Evolutionary conservation across 495 filamentous ascomycete genomes (phyloP).

Genomic region (Penicillium longicatenatum): DNA sequence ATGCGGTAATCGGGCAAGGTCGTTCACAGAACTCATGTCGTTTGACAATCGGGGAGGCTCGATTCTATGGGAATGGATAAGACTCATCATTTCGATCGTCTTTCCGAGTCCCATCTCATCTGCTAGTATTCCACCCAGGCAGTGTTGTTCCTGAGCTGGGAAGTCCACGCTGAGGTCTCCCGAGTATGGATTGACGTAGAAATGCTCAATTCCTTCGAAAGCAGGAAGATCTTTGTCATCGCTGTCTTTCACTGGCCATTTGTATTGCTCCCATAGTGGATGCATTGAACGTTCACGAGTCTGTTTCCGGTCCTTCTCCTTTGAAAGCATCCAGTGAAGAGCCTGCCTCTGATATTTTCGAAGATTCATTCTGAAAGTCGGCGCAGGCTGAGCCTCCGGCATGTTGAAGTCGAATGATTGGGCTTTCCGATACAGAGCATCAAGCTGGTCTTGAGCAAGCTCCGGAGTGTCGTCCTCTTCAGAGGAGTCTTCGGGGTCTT

Average conservation of each 20-base stretch:
- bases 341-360: conserved; percentile 96
- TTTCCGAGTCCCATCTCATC: conserved; percentile 94
- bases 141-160: conserved; percentile 90
- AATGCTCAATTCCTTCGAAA: conserved; percentile 64
- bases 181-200: conserved; percentile 96
- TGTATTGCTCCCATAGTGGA: conserved; percentile 95
- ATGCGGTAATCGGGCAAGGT: conserved; percentile 59
- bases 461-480: conserved; percentile 85
- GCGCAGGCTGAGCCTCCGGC: conserved; percentile 77
- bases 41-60: conserved; percentile 48
- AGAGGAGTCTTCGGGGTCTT: conserved; percentile 49
- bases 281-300: conserved; percentile 81
- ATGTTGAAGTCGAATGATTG: conserved; percentile 96
- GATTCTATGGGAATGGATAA: conserved; percentile 78
- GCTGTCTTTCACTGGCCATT: conserved; percentile 84
- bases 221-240: conserved; percentile 73
- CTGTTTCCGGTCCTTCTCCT: conserved; percentile 77
- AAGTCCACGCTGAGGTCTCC: conserved; percentile 93
- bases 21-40: conserved; percentile 48
- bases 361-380: conserved; percentile 78
- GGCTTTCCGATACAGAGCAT: conserved; percentile 91
- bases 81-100: conserved; percentile 95
- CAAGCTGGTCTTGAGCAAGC: conserved; percentile 92
- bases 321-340: conserved; percentile 91
- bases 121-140: conserved; percentile 88